Base-by-base conservation (phyloP, 2,329 filamentous ascomycete species). In the Dichotomopilus funicola region DNA sequence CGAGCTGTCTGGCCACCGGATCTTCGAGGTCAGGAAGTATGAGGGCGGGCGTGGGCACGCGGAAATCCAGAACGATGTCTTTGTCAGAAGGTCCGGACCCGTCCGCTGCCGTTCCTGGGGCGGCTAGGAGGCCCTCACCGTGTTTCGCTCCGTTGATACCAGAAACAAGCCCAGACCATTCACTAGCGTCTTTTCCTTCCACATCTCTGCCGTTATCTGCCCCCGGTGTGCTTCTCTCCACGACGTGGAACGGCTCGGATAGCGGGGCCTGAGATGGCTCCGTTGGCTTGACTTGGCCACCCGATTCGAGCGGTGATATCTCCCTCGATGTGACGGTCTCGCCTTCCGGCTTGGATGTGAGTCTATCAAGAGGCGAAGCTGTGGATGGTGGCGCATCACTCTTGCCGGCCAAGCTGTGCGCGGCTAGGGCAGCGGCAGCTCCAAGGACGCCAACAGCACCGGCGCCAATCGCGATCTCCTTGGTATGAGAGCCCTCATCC, bases 21-120 rank as follows among this genome's bases (percentile, higher is more conserved):
- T 75, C 72, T 42, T 67, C 58, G 48, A 70, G 65, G 57, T 76
- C 71, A 51, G 78, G 77, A 45, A 78, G 64, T 61, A 76, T 70
- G 53, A 79, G 66, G 51, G 71, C 73, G 48, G 79, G 78, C 37
- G 77, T 79, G 11, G 70, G 66, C 31, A 76, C 68, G 52, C 72
- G 68, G 51, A 68, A 66, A 43, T 70, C 70, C 45, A 63, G 49
- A 57, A 67, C 63, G 59, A 64, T 46, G 27, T 65, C 58, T 53
- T 61, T 35, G 61, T 61, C 35, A 59, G 55, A 43, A 64, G 56
- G 34, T 57, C 53, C 53, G 62, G 38, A 52, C 54, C 52, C 57
- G 58, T 54, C 53, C 37, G 51, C 59, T 54, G 57, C 55, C 41
- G 58, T 56, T 51, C 63, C 65, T 64, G 58, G 54, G 27, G 54